phyloP scores from a whole-genome alignment of 352 stramenopile species.

The Globisporangium okanoganense region DNA sequence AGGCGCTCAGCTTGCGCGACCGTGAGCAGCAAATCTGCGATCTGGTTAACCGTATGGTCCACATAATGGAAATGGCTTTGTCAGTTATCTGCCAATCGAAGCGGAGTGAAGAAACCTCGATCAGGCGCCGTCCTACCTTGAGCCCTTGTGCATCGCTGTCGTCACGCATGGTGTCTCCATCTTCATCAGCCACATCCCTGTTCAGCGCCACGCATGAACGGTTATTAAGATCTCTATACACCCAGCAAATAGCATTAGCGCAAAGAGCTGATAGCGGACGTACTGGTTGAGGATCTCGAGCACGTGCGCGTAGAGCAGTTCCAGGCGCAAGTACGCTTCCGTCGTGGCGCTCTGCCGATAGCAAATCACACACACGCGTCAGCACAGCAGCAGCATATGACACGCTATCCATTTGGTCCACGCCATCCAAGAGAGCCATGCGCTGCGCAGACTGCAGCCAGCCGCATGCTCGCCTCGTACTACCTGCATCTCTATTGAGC shows the following conservation, averaged over 20 bases:
- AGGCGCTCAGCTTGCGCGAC: conserved; percentile 28
- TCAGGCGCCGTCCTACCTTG: conserved; percentile 1
- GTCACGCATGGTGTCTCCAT: background rate
- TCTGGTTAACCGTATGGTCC: background rate
- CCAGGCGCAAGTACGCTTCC: conserved; percentile 29
- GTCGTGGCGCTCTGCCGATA: conserved; percentile 10
- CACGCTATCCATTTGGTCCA: background rate
- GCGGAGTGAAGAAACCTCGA: background rate
- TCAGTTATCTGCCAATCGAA: too few species aligned
- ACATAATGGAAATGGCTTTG: too few species aligned
- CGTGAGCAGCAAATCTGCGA: conserved; percentile 29
- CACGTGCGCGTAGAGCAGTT: conserved; percentile 30
- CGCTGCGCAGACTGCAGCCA: too few species aligned
- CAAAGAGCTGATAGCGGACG: background rate
- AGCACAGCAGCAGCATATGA: background rate
- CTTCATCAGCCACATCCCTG: conserved; percentile 3
- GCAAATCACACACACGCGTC: background rate
- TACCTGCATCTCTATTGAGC: background rate
- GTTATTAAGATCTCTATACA: background rate
- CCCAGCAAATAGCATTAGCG: background rate
- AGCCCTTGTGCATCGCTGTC: conserved; percentile 12
- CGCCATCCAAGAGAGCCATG: too few species aligned
- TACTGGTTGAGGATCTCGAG: conserved; percentile 25
- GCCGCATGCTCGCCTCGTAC: background rate
- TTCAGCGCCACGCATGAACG: background rate